Base-by-base conservation (phyloP, 176 grass and related monocot species). In the Puccinellia tenuiflora region DNA sequence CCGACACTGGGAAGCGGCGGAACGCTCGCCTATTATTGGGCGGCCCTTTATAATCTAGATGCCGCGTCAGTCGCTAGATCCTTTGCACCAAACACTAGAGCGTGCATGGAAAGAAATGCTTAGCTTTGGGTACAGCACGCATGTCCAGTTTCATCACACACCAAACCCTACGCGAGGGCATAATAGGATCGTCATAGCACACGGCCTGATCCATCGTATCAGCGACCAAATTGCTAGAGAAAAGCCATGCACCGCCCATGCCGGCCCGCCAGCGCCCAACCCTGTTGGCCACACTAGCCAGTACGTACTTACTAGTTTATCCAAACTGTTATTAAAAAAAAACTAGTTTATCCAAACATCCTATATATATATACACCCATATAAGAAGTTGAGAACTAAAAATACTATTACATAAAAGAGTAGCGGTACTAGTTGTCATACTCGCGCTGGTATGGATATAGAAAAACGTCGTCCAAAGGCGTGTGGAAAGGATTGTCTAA, bases 261-360 rank as follows among this genome's bases (percentile, higher is more conserved):
- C 35, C 3, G 35, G 35, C 35, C 35, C n/a, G n/a, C 1, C 35
- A 5, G 59, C 70, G 70, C 24, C 68, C 56, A 43, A 73, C 29
- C 21, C 45, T 12, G 35, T 16, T 12, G 40, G 59, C 45, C 82
- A 77, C 62, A 42, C 65, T 39, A 40, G 61, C 43, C 59, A 16
- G 69, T 76, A 0, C 64, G n/a, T n/a, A n/a, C n/a, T n/a, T n/a
- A n/a, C n/a, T n/a, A n/a, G n/a, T n/a, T n/a, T n/a, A n/a, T n/a
- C n/a, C n/a, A n/a, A n/a, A n/a, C n/a, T n/a, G n/a, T n/a, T n/a
- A n/a, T n/a, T n/a, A n/a, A n/a, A n/a, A n/a, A n/a, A n/a, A n/a
- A n/a, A n/a, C n/a, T n/a, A n/a, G n/a, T n/a, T 48, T 65, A 33
- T 69, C 55, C 63, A 66, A 50, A 69, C 81, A 81, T 25, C 68